Evolutionary conservation across 495 filamentous ascomycete species (phyloP).

Genomic region (Aspergillus mulundensis): DNA sequence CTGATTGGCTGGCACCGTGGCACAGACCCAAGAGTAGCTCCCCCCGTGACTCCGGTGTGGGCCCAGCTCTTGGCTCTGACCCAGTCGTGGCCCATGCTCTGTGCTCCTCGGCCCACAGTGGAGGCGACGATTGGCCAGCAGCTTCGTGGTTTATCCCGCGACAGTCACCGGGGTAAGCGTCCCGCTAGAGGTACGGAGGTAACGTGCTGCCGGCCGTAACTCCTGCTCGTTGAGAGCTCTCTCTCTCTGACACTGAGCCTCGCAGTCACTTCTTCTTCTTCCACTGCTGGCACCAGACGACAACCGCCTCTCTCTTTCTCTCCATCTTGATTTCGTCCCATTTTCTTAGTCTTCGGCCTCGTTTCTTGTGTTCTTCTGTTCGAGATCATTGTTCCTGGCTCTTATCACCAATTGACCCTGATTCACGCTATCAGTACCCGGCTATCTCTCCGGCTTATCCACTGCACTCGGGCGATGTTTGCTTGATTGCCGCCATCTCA

Average conservation of each 20-base stretch:
- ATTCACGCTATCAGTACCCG: slow-evolving; percentile 22
- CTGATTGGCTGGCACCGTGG: slow-evolving; percentile 6
- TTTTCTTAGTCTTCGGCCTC: not conserved
- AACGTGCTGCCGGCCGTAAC: slow-evolving; percentile 2
- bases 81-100: slow-evolving; percentile 25
- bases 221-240: not conserved
- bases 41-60: slow-evolving; percentile 18
- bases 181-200: not conserved
- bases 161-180: slow-evolving; percentile 20
- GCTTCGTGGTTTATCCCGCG: slow-evolving; percentile 19
- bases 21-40: slow-evolving; percentile 13
- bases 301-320: slow-evolving; percentile 4
- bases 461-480: slow-evolving; percentile 3
- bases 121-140: not conserved
- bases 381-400: not conserved
- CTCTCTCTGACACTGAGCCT: not conserved
- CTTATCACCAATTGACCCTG: slow-evolving; percentile 31
- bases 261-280: slow-evolving; percentile 5
- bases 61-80: slow-evolving; percentile 15
- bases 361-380: slow-evolving; percentile 3
- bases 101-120: not conserved
- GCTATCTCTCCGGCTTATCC: slow-evolving; percentile 35
- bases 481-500: slow-evolving; percentile 12
- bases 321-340: slow-evolving; percentile 7
- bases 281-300: slow-evolving; percentile 3